Evolutionary conservation across 192 early-diverging fungal genomes (phyloP).

Genomic region (Chytriomyces sp.): DNA sequence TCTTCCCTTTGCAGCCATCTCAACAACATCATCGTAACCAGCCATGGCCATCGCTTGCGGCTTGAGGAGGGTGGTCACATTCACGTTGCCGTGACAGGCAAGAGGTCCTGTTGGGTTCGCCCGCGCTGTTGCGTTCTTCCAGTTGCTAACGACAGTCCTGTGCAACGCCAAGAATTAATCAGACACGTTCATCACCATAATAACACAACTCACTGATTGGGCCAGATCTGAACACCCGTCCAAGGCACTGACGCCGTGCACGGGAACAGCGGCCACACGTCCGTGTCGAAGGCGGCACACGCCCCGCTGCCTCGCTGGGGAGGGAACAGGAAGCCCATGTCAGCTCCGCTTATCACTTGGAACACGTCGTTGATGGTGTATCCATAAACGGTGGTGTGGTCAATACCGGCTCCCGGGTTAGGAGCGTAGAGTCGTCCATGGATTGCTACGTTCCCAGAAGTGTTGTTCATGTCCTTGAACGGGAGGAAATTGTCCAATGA

Average conservation of each 20-base stretch:
- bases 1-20: background rate
- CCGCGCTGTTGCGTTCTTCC: background rate
- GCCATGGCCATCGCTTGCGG: constrained; percentile 15
- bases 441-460: constrained; percentile 24
- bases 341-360: constrained; percentile 1
- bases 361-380: background rate
- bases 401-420: background rate
- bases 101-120: constrained; percentile 5
- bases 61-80: constrained; percentile 27
- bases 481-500: background rate
- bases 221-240: constrained; percentile 15
- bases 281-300: constrained; percentile 17
- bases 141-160: constrained; percentile 8
- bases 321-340: constrained; percentile 27
- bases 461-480: background rate
- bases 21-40: constrained; percentile 1
- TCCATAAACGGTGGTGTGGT: constrained; percentile 17
- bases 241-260: constrained; percentile 22
- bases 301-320: background rate
- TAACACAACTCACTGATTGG: constrained; percentile 8
- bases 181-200: background rate
- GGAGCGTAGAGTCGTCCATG: constrained; percentile 22
- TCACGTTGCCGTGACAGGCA: constrained; percentile 23
- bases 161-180: background rate
- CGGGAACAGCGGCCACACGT: constrained; percentile 13